Evolutionary conservation across 1,284 basidiomycete species (phyloP).

Genomic region (Heterobasidion parviporum): DNA sequence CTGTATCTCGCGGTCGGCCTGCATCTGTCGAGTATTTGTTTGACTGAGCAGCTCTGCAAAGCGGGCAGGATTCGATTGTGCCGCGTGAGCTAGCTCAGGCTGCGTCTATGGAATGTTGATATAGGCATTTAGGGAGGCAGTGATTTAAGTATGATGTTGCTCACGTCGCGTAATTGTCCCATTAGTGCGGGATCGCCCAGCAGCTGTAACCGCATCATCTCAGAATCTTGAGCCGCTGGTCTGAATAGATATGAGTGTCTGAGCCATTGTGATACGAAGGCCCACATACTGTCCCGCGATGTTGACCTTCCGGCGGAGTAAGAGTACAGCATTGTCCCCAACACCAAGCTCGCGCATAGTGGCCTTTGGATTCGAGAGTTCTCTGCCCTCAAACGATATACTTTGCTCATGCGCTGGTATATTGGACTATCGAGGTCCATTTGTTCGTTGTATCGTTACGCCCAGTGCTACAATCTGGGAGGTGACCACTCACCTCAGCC

Average conservation of each 20-base stretch:
- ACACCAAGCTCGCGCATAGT: slow-evolving; percentile 63
- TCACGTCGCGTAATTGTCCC: slow-evolving; percentile 65
- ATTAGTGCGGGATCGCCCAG: slow-evolving; percentile 80
- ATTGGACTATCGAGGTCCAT: slow-evolving; percentile 38
- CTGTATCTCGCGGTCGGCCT: slow-evolving; percentile 57
- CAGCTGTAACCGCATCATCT: slow-evolving; percentile 85
- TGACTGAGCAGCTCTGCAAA: slow-evolving; percentile 72
- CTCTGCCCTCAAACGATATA: slow-evolving; percentile 56
- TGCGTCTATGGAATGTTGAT: slow-evolving; percentile 41
- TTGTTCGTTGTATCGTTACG: too few species aligned
- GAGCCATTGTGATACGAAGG: neutral
- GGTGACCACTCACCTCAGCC: slow-evolving; percentile 61
- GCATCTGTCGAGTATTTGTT: slow-evolving; percentile 48
- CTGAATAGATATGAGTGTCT: slow-evolving; percentile 21
- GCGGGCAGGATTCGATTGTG: slow-evolving; percentile 53
- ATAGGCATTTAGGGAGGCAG: neutral
- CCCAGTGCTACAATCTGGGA: too few species aligned
- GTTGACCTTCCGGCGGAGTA: slow-evolving; percentile 54
- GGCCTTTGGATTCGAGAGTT: slow-evolving; percentile 53
- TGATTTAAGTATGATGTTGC: neutral
- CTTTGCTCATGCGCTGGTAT: slow-evolving; percentile 65
- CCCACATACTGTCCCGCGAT: slow-evolving; percentile 52
- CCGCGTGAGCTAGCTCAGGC: slow-evolving; percentile 75
- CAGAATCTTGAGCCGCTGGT: slow-evolving; percentile 68
- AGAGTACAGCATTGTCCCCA: slow-evolving; percentile 52